A percentile compares a stretch with the other conserved stretches of the same genome.
These are phyloP conservation scores for Umbilicus rupestris DNA, from an alignment of 164 flowering plant species.

Conservation along the genomic window DNA sequence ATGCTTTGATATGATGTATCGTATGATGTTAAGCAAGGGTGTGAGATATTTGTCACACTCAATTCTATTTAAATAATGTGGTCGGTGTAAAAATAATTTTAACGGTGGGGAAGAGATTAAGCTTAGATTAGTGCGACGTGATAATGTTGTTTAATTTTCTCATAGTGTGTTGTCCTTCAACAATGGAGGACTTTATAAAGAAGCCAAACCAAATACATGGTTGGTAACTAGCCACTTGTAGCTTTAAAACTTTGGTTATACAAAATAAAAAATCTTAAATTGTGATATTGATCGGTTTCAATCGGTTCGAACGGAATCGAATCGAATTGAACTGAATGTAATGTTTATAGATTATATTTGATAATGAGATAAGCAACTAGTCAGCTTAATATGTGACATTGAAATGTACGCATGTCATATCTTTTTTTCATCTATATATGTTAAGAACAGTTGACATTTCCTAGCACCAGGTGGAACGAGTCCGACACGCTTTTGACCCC, in stretches of 20 bases:
- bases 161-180: background rate
- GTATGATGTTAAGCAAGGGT: too few species aligned
- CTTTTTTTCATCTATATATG: background rate
- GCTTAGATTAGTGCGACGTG: background rate
- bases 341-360: too few species aligned
- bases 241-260: too few species aligned
- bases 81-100: background rate
- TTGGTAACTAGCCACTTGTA: too few species aligned
- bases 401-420: background rate
- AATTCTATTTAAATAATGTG: background rate
- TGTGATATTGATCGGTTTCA: too few species aligned
- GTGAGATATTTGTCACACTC: background rate
- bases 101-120: too few species aligned
- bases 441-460: slow-evolving; percentile 6
- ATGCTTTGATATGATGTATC: background rate
- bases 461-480: background rate
- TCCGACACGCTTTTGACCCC: background rate
- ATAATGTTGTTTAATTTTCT: slow-evolving; percentile 1
- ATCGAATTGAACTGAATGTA: too few species aligned
- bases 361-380: too few species aligned
- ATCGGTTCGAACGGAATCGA: too few species aligned
- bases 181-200: background rate
- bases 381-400: too few species aligned
- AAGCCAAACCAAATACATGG: background rate
- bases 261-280: too few species aligned